phyloP scores from a whole-genome alignment of 108 stramenopile genomes.

The Schizochytrium sp. region DNA sequence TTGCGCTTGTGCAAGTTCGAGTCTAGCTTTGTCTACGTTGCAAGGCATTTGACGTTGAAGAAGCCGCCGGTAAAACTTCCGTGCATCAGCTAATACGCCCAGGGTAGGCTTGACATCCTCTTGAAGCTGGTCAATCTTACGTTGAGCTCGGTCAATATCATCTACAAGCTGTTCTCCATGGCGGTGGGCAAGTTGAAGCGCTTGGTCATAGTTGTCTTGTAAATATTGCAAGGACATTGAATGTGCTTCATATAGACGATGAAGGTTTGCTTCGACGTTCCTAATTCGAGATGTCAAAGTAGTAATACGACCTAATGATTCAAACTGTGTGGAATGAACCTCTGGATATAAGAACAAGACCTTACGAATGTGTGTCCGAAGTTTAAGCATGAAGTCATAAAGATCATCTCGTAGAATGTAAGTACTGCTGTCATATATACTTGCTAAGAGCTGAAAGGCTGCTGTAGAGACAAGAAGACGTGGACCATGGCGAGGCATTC shows the following conservation, averaged over 20 bases:
- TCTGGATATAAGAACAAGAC: neutral
- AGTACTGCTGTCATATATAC: neutral
- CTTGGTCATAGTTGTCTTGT: neutral
- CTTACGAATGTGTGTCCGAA: neutral
- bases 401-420: neutral
- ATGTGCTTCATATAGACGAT: neutral
- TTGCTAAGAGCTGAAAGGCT: neutral
- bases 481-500: neutral
- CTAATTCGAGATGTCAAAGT: too few relatives aligned
- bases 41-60: neutral
- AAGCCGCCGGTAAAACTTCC: neutral
- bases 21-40: neutral
- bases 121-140: neutral
- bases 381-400: neutral
- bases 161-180: conserved; percentile 8
- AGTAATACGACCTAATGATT: too few relatives aligned
- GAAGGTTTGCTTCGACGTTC: neutral
- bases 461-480: neutral
- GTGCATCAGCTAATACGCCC: neutral
- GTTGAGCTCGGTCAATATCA: neutral
- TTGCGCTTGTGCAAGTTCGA: neutral
- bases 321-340: too few relatives aligned
- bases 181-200: neutral
- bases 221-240: neutral
- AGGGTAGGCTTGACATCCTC: neutral